A percentile compares a stretch with the other conserved stretches of the same genome.
Evolutionary conservation across 2,329 filamentous ascomycete species (phyloP).

Genomic region (Plectosphaerella cucumerina): DNA sequence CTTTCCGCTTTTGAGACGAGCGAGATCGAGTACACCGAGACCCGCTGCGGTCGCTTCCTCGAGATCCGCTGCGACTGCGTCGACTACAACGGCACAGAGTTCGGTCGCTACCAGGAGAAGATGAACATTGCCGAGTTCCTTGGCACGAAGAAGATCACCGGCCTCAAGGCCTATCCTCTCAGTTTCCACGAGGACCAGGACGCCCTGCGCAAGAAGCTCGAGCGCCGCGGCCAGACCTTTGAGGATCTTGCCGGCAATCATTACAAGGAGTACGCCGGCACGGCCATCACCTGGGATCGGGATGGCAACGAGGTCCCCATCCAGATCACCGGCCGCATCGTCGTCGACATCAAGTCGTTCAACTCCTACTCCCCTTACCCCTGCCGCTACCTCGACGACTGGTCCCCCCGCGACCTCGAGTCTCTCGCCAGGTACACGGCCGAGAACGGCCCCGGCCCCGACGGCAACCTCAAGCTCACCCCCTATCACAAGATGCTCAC

Average conservation of each 20-base stretch:
- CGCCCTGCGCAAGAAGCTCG: slow-evolving; percentile 25
- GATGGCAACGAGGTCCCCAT: slow-evolving; percentile 19
- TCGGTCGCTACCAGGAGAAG: slow-evolving; percentile 32
- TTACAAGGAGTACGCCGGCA: slow-evolving; percentile 41
- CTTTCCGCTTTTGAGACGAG: slow-evolving; percentile 33
- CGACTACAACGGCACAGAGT: slow-evolving; percentile 43
- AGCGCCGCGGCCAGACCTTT: slow-evolving; percentile 38
- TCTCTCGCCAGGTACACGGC: slow-evolving; percentile 19
- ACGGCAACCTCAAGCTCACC: slow-evolving; percentile 20
- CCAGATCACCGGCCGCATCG: slow-evolving; percentile 27
- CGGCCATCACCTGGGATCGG: slow-evolving; percentile 29
- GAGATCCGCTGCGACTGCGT: slow-evolving; percentile 34
- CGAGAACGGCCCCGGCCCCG: slow-evolving; percentile 15
- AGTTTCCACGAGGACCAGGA: slow-evolving; percentile 36
- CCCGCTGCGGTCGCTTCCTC: slow-evolving; percentile 32
- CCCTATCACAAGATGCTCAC: slow-evolving; percentile 28
- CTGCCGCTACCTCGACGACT: slow-evolving; percentile 22
- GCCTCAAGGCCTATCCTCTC: slow-evolving; percentile 39
- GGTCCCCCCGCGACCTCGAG: slow-evolving; percentile 26
- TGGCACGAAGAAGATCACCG: slow-evolving; percentile 38
- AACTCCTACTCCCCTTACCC: slow-evolving; percentile 28
- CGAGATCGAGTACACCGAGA: slow-evolving; percentile 30
- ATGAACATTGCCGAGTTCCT: slow-evolving; percentile 35
- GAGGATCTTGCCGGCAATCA: slow-evolving; percentile 40
- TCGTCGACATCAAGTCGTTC: slow-evolving; percentile 33